Percentiles rank a stretch among this genome's conserved stretches.
Evolutionary conservation across 352 stramenopile species (phyloP).

Genomic region (Phytophthora colocasiae): DNA sequence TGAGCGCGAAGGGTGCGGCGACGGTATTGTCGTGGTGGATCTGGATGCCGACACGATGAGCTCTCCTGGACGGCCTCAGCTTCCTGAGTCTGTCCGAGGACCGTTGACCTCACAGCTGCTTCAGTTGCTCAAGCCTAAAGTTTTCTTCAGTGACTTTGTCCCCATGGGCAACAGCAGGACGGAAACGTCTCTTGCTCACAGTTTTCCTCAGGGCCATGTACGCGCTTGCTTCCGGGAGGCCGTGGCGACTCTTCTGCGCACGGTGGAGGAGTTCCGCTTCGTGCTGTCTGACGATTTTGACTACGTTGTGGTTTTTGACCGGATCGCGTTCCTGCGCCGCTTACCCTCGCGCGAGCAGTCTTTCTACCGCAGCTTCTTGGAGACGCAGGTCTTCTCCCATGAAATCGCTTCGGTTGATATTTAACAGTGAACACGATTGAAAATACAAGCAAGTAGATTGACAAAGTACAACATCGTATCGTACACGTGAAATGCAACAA

Average conservation of each 20-base stretch:
- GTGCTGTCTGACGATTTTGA: slow-evolving; percentile 89
- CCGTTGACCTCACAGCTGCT: slow-evolving; percentile 58
- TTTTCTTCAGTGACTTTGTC: slow-evolving; percentile 83
- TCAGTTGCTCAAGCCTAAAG: slow-evolving; percentile 73
- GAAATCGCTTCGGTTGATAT: slow-evolving; percentile 76
- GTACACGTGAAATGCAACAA: slow-evolving; percentile 28
- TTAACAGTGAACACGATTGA: slow-evolving; percentile 25
- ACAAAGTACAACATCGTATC: slow-evolving; percentile 33
- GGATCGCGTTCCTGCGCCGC: slow-evolving; percentile 66
- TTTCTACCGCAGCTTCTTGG: slow-evolving; percentile 84
- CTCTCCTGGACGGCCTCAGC: slow-evolving; percentile 40
- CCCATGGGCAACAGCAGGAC: slow-evolving; percentile 57
- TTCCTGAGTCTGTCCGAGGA: slow-evolving; percentile 54
- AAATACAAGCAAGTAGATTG: slow-evolving; percentile 34
- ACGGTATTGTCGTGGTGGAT: slow-evolving; percentile 78
- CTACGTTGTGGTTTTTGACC: slow-evolving; percentile 88
- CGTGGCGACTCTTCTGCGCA: slow-evolving; percentile 58
- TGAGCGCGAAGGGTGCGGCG: slow-evolving; percentile 72
- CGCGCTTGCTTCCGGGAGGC: slow-evolving; percentile 65
- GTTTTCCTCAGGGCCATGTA: slow-evolving; percentile 68
- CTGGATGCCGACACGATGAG: slow-evolving; percentile 72
- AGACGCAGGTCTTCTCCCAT: slow-evolving; percentile 89
- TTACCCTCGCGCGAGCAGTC: slow-evolving; percentile 57
- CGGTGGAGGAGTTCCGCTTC: slow-evolving; percentile 82
- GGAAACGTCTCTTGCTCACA: slow-evolving; percentile 30